Percentiles rank a stretch among this genome's conserved stretches.
phyloP scores from a whole-genome alignment of 306 rosid genomes.

The Alnus rubra region DNA sequence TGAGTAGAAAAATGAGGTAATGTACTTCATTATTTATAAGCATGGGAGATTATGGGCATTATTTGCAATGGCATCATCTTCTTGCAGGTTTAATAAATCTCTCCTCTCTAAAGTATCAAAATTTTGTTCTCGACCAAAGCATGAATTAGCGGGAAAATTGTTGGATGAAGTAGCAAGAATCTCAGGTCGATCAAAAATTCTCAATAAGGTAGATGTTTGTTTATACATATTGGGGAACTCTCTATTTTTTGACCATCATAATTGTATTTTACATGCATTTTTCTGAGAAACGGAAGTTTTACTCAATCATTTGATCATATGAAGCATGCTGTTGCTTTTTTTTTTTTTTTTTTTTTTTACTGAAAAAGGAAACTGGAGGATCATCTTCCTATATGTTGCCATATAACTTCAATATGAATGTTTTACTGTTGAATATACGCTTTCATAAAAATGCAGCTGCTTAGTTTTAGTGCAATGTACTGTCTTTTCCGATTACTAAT shows the following conservation, averaged over 20 bases:
- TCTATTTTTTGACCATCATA: neutral
- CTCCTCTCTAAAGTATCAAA: constrained; percentile 48
- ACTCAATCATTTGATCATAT: neutral
- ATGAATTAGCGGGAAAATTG: constrained; percentile 43
- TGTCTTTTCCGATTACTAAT: too few relatives aligned
- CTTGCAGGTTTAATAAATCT: constrained; percentile 63
- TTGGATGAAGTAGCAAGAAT: constrained; percentile 40
- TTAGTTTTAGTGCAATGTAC: too few relatives aligned
- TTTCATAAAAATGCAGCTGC: too few relatives aligned
- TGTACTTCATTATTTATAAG: constrained; percentile 15
- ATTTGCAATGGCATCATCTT: constrained; percentile 12
- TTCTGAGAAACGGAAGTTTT: constrained; percentile 3
- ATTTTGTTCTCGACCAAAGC: constrained; percentile 53
- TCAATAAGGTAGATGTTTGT: constrained; percentile 52
- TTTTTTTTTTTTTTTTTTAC: neutral
- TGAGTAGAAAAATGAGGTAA: constrained; percentile 69
- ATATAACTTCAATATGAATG: neutral
- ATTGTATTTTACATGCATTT: neutral
- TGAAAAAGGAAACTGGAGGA: neutral
- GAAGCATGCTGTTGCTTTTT: neutral
- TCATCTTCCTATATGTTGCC: neutral
- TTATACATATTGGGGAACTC: constrained; percentile 2
- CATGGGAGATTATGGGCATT: constrained; percentile 8
- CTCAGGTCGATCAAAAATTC: constrained; percentile 45
- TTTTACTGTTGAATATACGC: too few relatives aligned